Evolutionary conservation across 2,329 filamentous ascomycete species (phyloP), one percentile per base, ranked within the genome.

Genomic region (Penicillium nordicum): DNA sequence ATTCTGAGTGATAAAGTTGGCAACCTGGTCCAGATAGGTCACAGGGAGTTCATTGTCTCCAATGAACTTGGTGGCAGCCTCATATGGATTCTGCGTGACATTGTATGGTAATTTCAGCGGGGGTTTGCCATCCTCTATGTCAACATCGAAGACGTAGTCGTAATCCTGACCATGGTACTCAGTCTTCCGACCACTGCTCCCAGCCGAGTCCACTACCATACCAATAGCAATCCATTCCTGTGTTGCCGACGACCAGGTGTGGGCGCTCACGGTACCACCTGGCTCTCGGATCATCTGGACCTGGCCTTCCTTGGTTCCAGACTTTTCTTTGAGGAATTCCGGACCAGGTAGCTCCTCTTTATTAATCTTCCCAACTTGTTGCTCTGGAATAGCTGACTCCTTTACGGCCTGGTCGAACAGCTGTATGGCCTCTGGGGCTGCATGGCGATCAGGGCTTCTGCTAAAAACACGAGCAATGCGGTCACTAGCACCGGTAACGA

Each of bases 71-170:
- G 88, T 90, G 0, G 94, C 93, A 2, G 88, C 88, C 65, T 96
- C 90, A 72, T 95, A 97, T 0, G 92, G 90, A 64, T 97, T 97
- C 70, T 97, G 88, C 1, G 89, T 91, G 12, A 93, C 81, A 71
- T 97, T 97, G 76, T 89, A 97, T 0, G 93, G 92, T n/a, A 97
- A 81, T 74, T 97, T 97, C 44, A 97, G 79, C 0, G 93, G 86
- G 12, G 93, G 92, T 69, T 95, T 93, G 50, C 92, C 93, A 67
- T 97, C 93, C 71, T 96, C 90, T 60, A 97, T 95, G 66, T 96
- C 92, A 27, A 97, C 92, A 69, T 97, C 92, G 64, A 97, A 97
- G 9, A 99, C 92, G 67, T 88, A 97, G 70, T 99, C 94, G 72
- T 96, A 99, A 59, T 93, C 89, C 69, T 96, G 85, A 32, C 93